Base-by-base conservation (phyloP, 768 basidiomycete genomes). In the Lactarius vividus region DNA sequence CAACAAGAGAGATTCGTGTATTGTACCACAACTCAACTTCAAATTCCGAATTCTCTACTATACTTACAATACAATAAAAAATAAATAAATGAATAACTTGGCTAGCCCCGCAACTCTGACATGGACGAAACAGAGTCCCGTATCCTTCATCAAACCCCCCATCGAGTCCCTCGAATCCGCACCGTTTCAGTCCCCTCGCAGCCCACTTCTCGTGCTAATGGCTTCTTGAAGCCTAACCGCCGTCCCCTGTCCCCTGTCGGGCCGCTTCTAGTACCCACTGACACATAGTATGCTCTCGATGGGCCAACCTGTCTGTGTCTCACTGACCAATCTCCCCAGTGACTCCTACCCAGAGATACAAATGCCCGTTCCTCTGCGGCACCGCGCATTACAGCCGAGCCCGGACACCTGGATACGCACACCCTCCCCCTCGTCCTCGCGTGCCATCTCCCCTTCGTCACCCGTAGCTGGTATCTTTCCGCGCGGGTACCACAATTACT, bases 381-480 rank as follows among this genome's bases (percentile, higher is more conserved):
- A 66, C 56, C 60, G 57, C 28, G 65, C 65, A 26, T 31, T 66
- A n/a, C 65, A 66, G 31, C 56, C 61, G 15, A 66, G 35, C 39
- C 55, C 65, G 9, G 65, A 66, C 29, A 56, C 60, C 56, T 66
- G 65, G 65, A 61, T 66, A 42, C 65, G 60, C 37, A 67, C 68
- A 23, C 69, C 68, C 49, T 64, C 57, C 29, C 60, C 61, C n/a
- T 29, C 44, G 46, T 62, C 57, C 55, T 57, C 46, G 57, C 57
- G 67, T n/a, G 49, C 52, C 4, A 33, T 60, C 13, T 59, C 62
- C 4, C 46, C 67, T 3, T 42, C 40, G 40, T 26, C 49, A 39
- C 11, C 58, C 46, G 88, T 89, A 42, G 75, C 86, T 53, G 81
- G 89, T 0, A 88, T 88, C 1, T 81, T 85, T 29, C 88, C 88